Evolutionary conservation across 148 eudicot species (phyloP).

Genomic region (Chenopodium album): DNA sequence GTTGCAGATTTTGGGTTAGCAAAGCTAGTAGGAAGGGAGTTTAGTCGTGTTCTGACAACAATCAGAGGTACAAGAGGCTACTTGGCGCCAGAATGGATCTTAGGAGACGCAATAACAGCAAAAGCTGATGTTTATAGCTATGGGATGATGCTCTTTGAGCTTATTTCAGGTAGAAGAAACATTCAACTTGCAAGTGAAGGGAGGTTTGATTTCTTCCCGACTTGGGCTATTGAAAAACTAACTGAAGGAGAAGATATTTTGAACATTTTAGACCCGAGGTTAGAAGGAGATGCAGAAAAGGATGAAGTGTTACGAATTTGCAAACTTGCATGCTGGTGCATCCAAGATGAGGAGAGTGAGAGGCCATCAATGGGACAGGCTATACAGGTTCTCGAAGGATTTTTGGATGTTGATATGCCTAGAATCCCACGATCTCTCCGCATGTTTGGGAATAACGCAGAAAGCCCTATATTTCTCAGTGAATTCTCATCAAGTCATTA

Average conservation of each 20-base stretch:
- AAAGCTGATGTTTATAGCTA: constrained; percentile 67
- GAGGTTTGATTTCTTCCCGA: constrained; percentile 16
- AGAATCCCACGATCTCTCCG: constrained; percentile 14
- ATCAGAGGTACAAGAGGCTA: constrained; percentile 62
- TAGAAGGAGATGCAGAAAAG: constrained; percentile 12
- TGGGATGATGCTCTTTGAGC: constrained; percentile 60
- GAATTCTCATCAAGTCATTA: constrained; percentile 47
- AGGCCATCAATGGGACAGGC: constrained; percentile 75
- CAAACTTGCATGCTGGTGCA: constrained; percentile 72
- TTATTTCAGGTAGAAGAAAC: constrained; percentile 53
- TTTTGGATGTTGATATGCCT: constrained; percentile 15
- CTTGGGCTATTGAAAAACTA: constrained; percentile 7
- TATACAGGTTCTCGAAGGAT: constrained; percentile 69
- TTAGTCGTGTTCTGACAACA: constrained; percentile 56
- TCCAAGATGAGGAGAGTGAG: constrained; percentile 57
- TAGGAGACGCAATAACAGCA: constrained; percentile 51
- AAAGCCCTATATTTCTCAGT: constrained; percentile 45
- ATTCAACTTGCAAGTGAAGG: constrained; percentile 33
- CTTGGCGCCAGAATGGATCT: constrained; percentile 67
- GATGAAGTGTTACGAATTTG: constrained; percentile 36
- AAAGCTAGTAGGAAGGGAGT: constrained; percentile 58
- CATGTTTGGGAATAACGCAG: constrained; percentile 19
- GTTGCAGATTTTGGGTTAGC: constrained; percentile 63
- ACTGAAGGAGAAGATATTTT: constrained; percentile 12
- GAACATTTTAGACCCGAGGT: constrained; percentile 10